A percentile compares a stretch with the other conserved stretches of the same genome.
phyloP scores from a whole-genome alignment of 2,329 filamentous ascomycete species.

The Juglanconis oblonga region DNA sequence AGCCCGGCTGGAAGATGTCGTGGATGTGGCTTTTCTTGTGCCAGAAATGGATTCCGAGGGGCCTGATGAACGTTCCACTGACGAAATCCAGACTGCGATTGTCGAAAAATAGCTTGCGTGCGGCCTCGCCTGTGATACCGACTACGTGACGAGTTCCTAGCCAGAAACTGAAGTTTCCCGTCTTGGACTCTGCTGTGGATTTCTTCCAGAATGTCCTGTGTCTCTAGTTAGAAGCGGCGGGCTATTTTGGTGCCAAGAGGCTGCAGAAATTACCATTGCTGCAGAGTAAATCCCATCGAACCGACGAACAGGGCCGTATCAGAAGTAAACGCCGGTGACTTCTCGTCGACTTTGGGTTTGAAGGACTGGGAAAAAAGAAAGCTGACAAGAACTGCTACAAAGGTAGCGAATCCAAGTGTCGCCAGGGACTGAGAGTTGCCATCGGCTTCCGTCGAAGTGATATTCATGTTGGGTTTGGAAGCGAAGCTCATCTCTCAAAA shows the following conservation, averaged over 20 bases:
- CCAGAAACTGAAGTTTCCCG: constrained; percentile 19
- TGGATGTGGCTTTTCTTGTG: neutral
- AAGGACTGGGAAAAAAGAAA: neutral
- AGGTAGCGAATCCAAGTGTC: too few species aligned
- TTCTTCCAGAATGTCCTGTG: constrained; percentile 8
- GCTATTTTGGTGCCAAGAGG: neutral
- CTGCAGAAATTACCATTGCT: neutral
- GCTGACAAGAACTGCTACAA: neutral
- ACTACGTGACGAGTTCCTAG: constrained; percentile 16
- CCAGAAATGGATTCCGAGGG: neutral
- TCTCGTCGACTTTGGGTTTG: neutral
- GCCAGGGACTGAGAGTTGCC: too few species aligned
- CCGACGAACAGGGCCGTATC: neutral
- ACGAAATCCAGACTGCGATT: constrained; percentile 7
- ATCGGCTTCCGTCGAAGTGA: too few species aligned
- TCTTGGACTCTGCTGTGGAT: neutral
- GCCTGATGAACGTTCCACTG: neutral
- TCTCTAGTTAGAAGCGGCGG: neutral
- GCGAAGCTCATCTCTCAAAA: too few species aligned
- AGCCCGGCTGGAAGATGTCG: neutral
- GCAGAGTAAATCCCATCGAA: neutral
- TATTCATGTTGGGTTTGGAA: too few species aligned
- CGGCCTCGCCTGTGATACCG: constrained; percentile 12
- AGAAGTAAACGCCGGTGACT: neutral
- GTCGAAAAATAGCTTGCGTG: constrained; percentile 15